Conservation (phyloP, 306 rosid species). For the Gleditsia sinensis region DNA sequence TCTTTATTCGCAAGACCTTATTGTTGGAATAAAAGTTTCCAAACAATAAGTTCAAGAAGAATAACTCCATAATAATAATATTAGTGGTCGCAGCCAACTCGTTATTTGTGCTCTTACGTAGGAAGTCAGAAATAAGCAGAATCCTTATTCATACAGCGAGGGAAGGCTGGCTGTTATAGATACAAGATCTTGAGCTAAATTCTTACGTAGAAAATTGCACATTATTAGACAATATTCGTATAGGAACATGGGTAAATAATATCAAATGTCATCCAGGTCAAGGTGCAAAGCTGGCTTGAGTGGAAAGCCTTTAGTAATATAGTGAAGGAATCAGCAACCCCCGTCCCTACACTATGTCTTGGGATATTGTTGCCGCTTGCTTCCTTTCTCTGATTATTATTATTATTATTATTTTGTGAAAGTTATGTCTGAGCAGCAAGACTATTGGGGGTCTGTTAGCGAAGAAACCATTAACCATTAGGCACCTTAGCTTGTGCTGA, state of each 20-base stretch:
- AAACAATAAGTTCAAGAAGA: too few relatives aligned
- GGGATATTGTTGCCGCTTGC: background rate
- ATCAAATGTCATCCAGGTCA: conserved; percentile 16
- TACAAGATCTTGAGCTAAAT: conserved; percentile 13
- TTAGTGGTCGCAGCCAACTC: too few relatives aligned
- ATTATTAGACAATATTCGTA: conserved; percentile 20
- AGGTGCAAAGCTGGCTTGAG: background rate
- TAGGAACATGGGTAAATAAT: background rate
- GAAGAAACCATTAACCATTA: background rate
- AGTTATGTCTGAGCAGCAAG: background rate
- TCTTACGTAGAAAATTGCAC: background rate
- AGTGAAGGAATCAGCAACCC: too few relatives aligned
- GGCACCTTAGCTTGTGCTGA: background rate
- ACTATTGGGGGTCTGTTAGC: too few relatives aligned
- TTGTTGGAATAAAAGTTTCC: too few relatives aligned
- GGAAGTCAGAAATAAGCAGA: too few relatives aligned
- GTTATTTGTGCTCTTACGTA: too few relatives aligned
- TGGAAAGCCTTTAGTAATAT: background rate
- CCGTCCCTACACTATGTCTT: too few relatives aligned
- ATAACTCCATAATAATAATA: too few relatives aligned
- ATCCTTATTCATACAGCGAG: too few relatives aligned
- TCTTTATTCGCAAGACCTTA: too few relatives aligned
- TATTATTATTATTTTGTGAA: too few relatives aligned
- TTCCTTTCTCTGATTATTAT: background rate
- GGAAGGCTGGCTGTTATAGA: background rate